A percentile compares a stretch with the other conserved stretches of the same genome.
These are phyloP conservation scores for Mycena rosella DNA, from an alignment of 768 basidiomycete genomes.

Conservation along the genomic window DNA sequence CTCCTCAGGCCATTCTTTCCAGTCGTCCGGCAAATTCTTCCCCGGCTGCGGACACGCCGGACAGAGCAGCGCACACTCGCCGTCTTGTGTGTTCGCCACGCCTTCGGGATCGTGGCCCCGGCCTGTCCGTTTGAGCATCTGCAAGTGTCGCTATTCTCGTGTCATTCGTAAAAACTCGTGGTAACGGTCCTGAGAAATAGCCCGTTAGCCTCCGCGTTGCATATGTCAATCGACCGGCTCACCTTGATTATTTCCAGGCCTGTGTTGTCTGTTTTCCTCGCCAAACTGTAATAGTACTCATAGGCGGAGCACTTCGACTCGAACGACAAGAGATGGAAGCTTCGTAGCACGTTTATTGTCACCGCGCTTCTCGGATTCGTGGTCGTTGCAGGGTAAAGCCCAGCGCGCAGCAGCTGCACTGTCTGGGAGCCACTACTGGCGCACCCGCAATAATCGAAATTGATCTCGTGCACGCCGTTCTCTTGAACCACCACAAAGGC, in stretches of 20 bases:
- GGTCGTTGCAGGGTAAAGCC: not conserved
- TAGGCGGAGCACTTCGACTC: slow-evolving; percentile 22
- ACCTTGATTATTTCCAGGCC: not conserved
- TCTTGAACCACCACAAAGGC: not conserved
- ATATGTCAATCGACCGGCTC: not conserved
- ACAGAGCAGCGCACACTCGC: slow-evolving; percentile 42
- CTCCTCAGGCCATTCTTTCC: slow-evolving; percentile 34
- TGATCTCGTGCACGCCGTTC: not conserved
- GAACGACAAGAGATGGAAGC: slow-evolving; percentile 27
- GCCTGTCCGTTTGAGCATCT: slow-evolving; percentile 34
- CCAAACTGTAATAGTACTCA: slow-evolving; percentile 35
- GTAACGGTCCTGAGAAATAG: slow-evolving; percentile 41
- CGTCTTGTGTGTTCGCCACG: slow-evolving; percentile 1
- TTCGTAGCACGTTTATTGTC: slow-evolving; percentile 21
- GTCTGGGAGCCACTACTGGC: not conserved
- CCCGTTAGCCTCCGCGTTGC: too few relatives aligned
- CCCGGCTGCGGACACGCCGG: slow-evolving; percentile 45
- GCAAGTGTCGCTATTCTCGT: slow-evolving; percentile 32
- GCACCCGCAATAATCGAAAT: not conserved
- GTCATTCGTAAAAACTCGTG: slow-evolving; percentile 27
- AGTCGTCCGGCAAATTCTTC: slow-evolving; percentile 41
- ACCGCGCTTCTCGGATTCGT: slow-evolving; percentile 16
- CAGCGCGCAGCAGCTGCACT: not conserved
- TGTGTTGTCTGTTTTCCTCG: not conserved
- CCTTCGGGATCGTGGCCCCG: slow-evolving; percentile 18